Evolutionary conservation across 2,329 filamentous ascomycete species (phyloP).

Genomic region (Neonectria faginata): DNA sequence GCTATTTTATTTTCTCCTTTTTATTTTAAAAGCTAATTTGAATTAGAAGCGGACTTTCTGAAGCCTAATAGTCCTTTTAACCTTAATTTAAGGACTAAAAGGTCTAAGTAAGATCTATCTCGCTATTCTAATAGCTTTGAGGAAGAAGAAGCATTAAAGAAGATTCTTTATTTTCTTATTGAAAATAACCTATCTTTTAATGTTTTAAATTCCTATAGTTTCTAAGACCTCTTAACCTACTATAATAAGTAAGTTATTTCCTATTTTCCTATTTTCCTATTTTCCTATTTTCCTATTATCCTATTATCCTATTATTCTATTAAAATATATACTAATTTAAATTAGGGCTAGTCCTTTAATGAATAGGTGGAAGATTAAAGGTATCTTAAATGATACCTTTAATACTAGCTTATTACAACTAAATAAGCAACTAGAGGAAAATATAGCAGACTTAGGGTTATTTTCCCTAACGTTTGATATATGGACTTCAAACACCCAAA

Average conservation of each 20-base stretch:
- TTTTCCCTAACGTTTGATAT: no score
- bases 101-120: background rate
- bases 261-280: background rate
- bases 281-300: no score
- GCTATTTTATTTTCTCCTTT: background rate
- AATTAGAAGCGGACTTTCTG: background rate
- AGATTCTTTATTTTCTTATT: slow-evolving; percentile 2
- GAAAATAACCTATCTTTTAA: slow-evolving; percentile 11
- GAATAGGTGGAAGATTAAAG: slow-evolving; percentile 1
- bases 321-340: slow-evolving; percentile 4
- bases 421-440: slow-evolving; percentile 3
- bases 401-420: slow-evolving; percentile 4
- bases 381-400: slow-evolving; percentile 9
- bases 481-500: no score
- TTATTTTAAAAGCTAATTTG: background rate
- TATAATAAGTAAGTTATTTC: slow-evolving; percentile 8
- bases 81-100: slow-evolving; percentile 1
- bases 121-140: background rate
- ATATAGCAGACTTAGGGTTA: background rate
- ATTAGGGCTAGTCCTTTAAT: slow-evolving; percentile 1
- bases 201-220: background rate
- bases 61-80: background rate
- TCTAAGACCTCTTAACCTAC: slow-evolving; percentile 2
- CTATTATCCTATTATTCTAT: no score
- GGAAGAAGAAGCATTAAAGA: background rate